Base-by-base conservation (phyloP, 2,329 filamentous ascomycete species). In the Alternaria consortialis region DNA sequence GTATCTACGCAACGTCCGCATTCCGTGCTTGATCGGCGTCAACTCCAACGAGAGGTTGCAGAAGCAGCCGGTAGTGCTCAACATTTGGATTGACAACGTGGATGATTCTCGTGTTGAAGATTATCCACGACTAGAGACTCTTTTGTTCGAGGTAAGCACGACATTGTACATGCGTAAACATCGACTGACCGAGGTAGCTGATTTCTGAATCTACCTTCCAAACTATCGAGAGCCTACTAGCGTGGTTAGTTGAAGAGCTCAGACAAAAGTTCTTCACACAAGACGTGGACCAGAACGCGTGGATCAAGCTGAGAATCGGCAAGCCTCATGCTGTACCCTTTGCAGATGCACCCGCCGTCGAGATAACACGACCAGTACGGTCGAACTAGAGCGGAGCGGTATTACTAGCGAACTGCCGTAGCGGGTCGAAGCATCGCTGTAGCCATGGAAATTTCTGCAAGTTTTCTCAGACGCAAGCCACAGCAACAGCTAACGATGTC, bases 311-410 rank as follows among this genome's bases (percentile, higher is more conserved):
- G 37, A 81, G 82, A 25, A 80, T 93, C 53, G 88, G 89, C 77
- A 93, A 93, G 80, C 91, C 91, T 3, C 87, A 89, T 12, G 91
- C 91, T 0, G 88, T 93, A 20, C 85, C 88, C 0, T 86, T 90
- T 69, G 91, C 91, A 2, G 90, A 92, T 65, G 89, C 88, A 11
- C 90, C 91, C 0, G 83, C 85, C 5, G 87, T 93, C 6, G 89
- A 92, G 74, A 82, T 90, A 36, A 61, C 73, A 25, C 73, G 75
- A 3, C 64, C 67, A 23, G 65, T 73, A 29, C 63, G 58, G 36
- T 42, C 43, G 40, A 62, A 50, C 52, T 63, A 58, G 51, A n/a
- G 52, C 32, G 13, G 17, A 39, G 48, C 20, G n/a, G 29, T 36
- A 15, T 29, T 25, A 46, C 29, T 43, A 42, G 32, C 17, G 20